phyloP scores from a whole-genome alignment of 768 basidiomycete genomes.

The Rossbeevera mucosa region DNA sequence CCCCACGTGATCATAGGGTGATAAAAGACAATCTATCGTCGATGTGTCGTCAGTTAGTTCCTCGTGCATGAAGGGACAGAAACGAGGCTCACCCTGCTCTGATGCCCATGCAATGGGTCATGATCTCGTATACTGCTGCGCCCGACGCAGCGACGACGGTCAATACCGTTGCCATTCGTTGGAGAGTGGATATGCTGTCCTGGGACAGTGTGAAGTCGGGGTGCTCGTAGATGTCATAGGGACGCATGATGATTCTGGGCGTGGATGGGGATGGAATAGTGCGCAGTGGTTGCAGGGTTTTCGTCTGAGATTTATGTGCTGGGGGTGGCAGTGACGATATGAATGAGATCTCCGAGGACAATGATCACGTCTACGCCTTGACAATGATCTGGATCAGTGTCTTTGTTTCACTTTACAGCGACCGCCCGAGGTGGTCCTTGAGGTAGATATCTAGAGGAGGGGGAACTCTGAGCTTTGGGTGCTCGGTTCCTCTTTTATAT shows the following conservation, averaged over 20 bases:
- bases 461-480: not conserved
- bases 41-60: not conserved
- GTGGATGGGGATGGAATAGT: not conserved
- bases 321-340: not conserved
- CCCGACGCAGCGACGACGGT: constrained; percentile 32
- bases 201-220: constrained; percentile 29
- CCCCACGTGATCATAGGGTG: constrained; percentile 5
- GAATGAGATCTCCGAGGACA: constrained; percentile 8
- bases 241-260: constrained; percentile 21
- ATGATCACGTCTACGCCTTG: not conserved
- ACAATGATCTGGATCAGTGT: constrained; percentile 8
- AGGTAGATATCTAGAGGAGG: not conserved
- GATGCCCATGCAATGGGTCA: constrained; percentile 10
- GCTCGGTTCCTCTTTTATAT: not conserved
- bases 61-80: not conserved
- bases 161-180: constrained; percentile 23
- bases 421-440: not conserved
- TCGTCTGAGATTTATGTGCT: constrained; percentile 5
- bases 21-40: constrained; percentile 10
- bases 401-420: constrained; percentile 1
- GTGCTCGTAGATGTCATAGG: constrained; percentile 33
- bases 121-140: constrained; percentile 29
- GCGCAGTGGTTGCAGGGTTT: not conserved
- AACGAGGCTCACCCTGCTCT: constrained; percentile 17
- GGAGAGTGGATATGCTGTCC: constrained; percentile 22